Percentiles rank a stretch among this genome's conserved stretches.
Evolutionary conservation across 2,329 filamentous ascomycete species (phyloP).

Genomic region (Moelleriella libera): DNA sequence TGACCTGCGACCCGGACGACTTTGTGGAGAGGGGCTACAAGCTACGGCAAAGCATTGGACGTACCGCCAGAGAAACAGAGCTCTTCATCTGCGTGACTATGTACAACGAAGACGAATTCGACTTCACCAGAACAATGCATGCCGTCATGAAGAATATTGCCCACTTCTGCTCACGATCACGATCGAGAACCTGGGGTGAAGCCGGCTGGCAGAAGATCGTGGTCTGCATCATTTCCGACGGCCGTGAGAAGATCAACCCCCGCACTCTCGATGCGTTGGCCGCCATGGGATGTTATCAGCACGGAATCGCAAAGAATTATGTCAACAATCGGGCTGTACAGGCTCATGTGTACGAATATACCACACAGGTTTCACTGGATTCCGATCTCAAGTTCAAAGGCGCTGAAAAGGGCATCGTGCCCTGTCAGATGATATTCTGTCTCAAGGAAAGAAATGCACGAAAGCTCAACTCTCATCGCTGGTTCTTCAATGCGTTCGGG

Average conservation of each 20-base stretch:
- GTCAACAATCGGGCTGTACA: slow-evolving; percentile 94
- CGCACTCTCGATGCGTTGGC: slow-evolving; percentile 87
- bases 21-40: slow-evolving; percentile 84
- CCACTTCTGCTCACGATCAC: slow-evolving; percentile 85
- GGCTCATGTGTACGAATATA: slow-evolving; percentile 97
- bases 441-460: slow-evolving; percentile 95
- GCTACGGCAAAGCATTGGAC: slow-evolving; percentile 78
- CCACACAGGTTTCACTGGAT: slow-evolving; percentile 92
- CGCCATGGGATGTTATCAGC: slow-evolving; percentile 95
- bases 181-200: slow-evolving; percentile 92
- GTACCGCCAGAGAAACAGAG: slow-evolving; percentile 77
- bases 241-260: slow-evolving; percentile 78
- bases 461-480: slow-evolving; percentile 95
- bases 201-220: slow-evolving; percentile 99
- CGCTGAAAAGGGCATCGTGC: slow-evolving; percentile 96
- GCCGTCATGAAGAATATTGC: slow-evolving; percentile 97
- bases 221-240: slow-evolving; percentile 91
- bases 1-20: slow-evolving; percentile 95
- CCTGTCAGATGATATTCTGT: slow-evolving; percentile 96
- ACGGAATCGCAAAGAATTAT: slow-evolving; percentile 95
- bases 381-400: slow-evolving; percentile 97
- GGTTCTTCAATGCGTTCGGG: slow-evolving; percentile 99
- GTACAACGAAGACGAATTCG: slow-evolving; percentile 97
- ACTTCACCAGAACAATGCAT: slow-evolving; percentile 96
- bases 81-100: slow-evolving; percentile 95